Percentiles rank a stretch among this genome's conserved stretches.
phyloP scores from a whole-genome alignment of 1,284 basidiomycete species.

The Puccinia hordei region DNA sequence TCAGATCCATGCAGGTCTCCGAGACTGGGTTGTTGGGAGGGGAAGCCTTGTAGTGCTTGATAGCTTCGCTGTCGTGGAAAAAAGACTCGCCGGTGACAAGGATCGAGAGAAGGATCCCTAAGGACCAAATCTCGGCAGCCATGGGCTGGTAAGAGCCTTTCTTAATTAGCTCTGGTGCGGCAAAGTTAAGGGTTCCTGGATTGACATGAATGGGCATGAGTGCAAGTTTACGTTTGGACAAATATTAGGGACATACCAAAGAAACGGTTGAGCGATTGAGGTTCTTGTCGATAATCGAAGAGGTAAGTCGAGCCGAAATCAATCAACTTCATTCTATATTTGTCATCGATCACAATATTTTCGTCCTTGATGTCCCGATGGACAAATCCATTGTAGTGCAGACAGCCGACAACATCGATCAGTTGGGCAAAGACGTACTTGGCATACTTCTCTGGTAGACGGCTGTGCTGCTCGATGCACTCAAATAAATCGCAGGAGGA shows the following conservation, averaged over 20 bases:
- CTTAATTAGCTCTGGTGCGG: conserved; percentile 56
- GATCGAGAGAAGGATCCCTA: conserved; percentile 58
- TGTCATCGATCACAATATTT: conserved; percentile 58
- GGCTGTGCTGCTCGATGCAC: conserved; percentile 58
- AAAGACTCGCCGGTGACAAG: conserved; percentile 53
- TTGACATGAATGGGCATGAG: conserved; percentile 45
- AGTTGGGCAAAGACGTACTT: conserved; percentile 60
- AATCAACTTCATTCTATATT: conserved; percentile 58
- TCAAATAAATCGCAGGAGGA: conserved; percentile 58
- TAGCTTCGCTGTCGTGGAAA: conserved; percentile 43
- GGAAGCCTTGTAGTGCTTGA: conserved; percentile 42
- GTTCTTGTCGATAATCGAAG: conserved; percentile 55
- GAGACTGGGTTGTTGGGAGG: conserved; percentile 8
- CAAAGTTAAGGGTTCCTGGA: conserved; percentile 58
- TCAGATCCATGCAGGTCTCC: conserved; percentile 42
- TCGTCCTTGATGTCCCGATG: conserved; percentile 61
- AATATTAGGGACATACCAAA: conserved; percentile 2
- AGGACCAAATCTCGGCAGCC: conserved; percentile 58
- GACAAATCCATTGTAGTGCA: conserved; percentile 57
- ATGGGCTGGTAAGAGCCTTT: conserved; percentile 57
- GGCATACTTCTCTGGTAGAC: conserved; percentile 56
- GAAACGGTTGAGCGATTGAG: conserved; percentile 31
- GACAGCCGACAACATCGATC: conserved; percentile 57
- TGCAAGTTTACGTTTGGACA: background rate
- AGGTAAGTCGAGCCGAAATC: conserved; percentile 58